phyloP scores from a whole-genome alignment of 1,139 yeast species.

The Geotrichum armillariae region DNA sequence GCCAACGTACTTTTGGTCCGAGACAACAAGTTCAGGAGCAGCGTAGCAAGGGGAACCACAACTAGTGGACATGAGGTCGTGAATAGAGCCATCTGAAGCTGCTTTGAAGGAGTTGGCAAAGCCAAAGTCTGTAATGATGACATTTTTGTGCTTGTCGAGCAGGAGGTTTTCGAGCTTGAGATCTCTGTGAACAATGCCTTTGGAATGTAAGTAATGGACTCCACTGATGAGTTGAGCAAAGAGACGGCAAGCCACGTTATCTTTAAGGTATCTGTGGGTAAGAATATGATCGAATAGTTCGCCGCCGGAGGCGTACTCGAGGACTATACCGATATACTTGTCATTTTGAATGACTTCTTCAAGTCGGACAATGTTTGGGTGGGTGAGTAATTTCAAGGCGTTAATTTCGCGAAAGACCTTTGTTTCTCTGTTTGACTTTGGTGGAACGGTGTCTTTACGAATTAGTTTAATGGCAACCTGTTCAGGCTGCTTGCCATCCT shows the following conservation, averaged over 20 bases:
- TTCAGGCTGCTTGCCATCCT: slow-evolving; percentile 38
- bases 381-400: slow-evolving; percentile 79
- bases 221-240: slow-evolving; percentile 95
- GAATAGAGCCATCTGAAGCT: slow-evolving; percentile 34
- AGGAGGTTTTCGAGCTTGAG: slow-evolving; percentile 68
- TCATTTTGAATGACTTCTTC: slow-evolving; percentile 95
- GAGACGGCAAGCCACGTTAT: slow-evolving; percentile 71
- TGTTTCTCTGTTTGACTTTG: slow-evolving; percentile 80
- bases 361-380: slow-evolving; percentile 88
- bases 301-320: slow-evolving; percentile 97
- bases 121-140: slow-evolving; percentile 80
- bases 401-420: slow-evolving; percentile 93
- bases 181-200: slow-evolving; percentile 81
- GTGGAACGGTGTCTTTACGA: slow-evolving; percentile 76
- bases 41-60: slow-evolving; percentile 99
- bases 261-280: slow-evolving; percentile 83
- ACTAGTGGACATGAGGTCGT: slow-evolving; percentile 86
- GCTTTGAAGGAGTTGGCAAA: slow-evolving; percentile 79
- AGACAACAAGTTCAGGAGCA: slow-evolving; percentile 93
- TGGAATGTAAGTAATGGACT: slow-evolving; percentile 84
- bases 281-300: slow-evolving; percentile 92
- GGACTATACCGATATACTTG: slow-evolving; percentile 90
- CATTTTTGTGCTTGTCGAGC: slow-evolving; percentile 76
- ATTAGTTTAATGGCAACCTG: slow-evolving; percentile 87
- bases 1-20: slow-evolving; percentile 88